Conservation (phyloP, 352 stramenopile genomes). For the Pythium vanterpoolii region DNA sequence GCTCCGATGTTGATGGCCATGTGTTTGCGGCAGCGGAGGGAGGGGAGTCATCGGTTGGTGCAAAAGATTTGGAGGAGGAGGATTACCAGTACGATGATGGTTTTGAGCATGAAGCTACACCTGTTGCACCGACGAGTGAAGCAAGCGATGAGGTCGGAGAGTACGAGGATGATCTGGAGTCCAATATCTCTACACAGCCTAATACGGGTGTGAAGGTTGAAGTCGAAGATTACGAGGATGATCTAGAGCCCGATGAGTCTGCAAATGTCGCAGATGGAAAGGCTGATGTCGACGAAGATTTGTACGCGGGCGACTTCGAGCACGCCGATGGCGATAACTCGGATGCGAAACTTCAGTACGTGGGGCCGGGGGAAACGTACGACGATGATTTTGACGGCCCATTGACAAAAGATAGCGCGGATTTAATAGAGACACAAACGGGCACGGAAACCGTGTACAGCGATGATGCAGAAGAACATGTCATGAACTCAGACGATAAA, state of each 20-base stretch:
- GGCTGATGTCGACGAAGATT: not conserved
- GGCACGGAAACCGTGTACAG: not conserved
- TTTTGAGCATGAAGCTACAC: not conserved
- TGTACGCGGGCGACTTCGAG: not conserved
- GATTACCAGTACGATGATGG: not conserved
- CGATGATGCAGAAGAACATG: too few species aligned
- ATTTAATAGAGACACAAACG: not conserved
- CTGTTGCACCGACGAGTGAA: not conserved
- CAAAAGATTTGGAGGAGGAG: not conserved
- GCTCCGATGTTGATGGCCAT: not conserved
- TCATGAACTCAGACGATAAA: not conserved
- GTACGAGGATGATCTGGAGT: too few species aligned
- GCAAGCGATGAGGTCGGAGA: not conserved
- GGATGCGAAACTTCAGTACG: not conserved
- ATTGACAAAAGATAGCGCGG: not conserved
- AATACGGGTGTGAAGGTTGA: not conserved
- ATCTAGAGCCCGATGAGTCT: not conserved
- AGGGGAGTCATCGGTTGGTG: not conserved
- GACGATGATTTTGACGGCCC: constrained; percentile 2
- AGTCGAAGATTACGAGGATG: not conserved
- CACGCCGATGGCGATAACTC: not conserved
- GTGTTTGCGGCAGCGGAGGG: not conserved
- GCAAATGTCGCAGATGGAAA: not conserved
- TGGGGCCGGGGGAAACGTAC: not conserved
- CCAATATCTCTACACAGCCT: too few species aligned